Evolutionary conservation across 2,329 filamentous ascomycete genomes (phyloP).

Genomic region (Fusarium chaquense): DNA sequence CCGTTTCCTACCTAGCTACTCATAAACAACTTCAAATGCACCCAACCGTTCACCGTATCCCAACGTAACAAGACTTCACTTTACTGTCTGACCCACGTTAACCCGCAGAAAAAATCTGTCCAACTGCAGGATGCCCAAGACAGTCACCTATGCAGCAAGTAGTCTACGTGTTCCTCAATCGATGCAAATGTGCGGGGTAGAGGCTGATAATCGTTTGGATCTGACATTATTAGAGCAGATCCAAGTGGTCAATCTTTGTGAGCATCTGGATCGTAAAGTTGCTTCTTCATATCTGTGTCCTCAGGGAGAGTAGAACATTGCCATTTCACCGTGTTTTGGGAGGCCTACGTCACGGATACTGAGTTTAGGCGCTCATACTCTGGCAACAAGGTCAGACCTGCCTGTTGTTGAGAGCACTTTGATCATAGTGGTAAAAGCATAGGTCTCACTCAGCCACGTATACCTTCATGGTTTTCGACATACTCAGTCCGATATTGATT

Average conservation of each 20-base stretch:
- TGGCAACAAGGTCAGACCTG: no score
- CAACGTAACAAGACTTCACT: background rate
- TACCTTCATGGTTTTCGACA: no score
- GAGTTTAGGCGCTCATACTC: no score
- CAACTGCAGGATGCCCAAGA: background rate
- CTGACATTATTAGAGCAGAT: background rate
- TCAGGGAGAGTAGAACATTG: background rate
- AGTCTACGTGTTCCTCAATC: background rate
- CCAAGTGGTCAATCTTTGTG: background rate
- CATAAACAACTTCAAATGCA: background rate
- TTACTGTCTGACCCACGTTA: background rate
- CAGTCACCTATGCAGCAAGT: no score
- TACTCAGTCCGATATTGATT: background rate
- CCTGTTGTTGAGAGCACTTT: no score
- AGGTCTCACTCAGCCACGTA: background rate
- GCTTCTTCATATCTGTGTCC: background rate
- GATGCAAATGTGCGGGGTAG: background rate
- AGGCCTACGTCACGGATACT: no score
- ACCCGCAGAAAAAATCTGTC: no score
- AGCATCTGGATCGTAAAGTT: background rate
- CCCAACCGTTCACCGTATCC: background rate
- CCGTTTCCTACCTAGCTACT: background rate
- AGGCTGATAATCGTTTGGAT: background rate
- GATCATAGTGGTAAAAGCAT: no score
- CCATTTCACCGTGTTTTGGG: background rate